Evolutionary conservation across 495 filamentous ascomycete species (phyloP), one percentile per base, ranked within the genome.

Genomic region (Peziza echinospora): DNA sequence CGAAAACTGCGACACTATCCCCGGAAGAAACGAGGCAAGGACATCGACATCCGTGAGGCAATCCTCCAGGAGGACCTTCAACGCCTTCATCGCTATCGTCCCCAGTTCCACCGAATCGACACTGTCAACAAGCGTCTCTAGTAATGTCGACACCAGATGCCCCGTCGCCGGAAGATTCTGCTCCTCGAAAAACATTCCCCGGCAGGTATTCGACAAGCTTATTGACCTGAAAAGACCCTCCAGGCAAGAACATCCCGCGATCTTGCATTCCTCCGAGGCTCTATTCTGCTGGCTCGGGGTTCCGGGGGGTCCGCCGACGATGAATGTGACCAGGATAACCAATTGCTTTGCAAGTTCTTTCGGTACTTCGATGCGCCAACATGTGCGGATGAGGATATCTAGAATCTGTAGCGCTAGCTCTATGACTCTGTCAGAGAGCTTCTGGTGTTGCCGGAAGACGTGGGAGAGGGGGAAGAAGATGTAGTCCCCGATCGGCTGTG

Each of bases 391-490:
- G 17, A 96, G 65, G 21, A 83, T 65, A 8, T 70, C 63, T 26
- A 94, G 63, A 49, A 80, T 84, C 48, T 74, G 70, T 16, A 94
- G 69, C 26, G 76, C 72, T 21, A 78, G 53, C 60, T 99, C 89
- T 3, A 87, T 60, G 21, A 80, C 74, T 25, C 72, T 71, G 24
- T 80, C 70, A 5, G 91, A 73, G 25, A 85, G 68, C 24, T 68
- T 67, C 50, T 84, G 73, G 44, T 77, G 77, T 44, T 75, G 70
- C 47, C 81, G 77, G 52, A 99, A 78, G 43, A 96, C 75, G 50
- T 91, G 80, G 2, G 82, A 83, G 0, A 99, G 64, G 0, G 89
- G 89, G 53, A 93, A 89, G 68, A 96, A 96, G 52, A 80, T 72
- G 65, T 93, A 99, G 60, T 94, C 84, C 6, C 85, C 89, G 22